Evolutionary conservation across 148 eudicot genomes (phyloP).

Genomic region (Gaultheria prostrata): DNA sequence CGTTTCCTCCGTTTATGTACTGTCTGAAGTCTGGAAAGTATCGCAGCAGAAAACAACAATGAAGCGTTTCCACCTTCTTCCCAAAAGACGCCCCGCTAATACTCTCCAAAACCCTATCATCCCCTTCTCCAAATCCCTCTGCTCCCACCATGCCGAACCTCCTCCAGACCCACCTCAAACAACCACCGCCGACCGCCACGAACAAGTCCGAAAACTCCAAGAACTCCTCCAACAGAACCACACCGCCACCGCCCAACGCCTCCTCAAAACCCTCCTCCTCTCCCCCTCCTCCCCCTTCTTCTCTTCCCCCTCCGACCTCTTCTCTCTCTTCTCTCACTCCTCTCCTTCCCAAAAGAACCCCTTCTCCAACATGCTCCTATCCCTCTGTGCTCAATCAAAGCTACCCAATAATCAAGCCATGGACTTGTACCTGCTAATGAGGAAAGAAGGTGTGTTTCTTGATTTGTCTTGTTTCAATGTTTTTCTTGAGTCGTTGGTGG

Average conservation of each 20-base stretch:
- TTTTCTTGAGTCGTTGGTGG: slow-evolving; percentile 49
- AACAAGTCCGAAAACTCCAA: slow-evolving; percentile 43
- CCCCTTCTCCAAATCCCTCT: not conserved
- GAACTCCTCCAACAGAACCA: slow-evolving; percentile 43
- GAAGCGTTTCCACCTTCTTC: not conserved
- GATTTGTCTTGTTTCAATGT: slow-evolving; percentile 42
- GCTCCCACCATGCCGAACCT: not conserved
- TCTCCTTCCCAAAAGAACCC: slow-evolving; percentile 31
- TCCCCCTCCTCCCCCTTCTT: slow-evolving; percentile 29
- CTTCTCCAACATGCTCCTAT: slow-evolving; percentile 38
- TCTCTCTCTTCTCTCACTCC: slow-evolving; percentile 32
- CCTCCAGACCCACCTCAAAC: not conserved
- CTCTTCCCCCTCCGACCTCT: slow-evolving; percentile 33
- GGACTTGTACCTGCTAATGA: slow-evolving; percentile 33
- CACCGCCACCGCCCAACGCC: slow-evolving; percentile 48
- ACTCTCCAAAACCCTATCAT: not conserved
- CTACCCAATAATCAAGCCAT: slow-evolving; percentile 35
- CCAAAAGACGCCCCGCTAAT: not conserved
- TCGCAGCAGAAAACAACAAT: not conserved
- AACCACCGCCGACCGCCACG: slow-evolving; percentile 19
- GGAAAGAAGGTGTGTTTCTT: slow-evolving; percentile 47
- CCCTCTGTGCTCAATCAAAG: slow-evolving; percentile 50
- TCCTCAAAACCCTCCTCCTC: slow-evolving; percentile 35
- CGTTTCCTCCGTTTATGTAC: too few relatives aligned
- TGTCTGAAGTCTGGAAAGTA: not conserved